These are phyloP conservation scores for Gonapodya prolifera DNA, from an alignment of 192 early-diverging fungal species.

Conservation along the genomic window DNA sequence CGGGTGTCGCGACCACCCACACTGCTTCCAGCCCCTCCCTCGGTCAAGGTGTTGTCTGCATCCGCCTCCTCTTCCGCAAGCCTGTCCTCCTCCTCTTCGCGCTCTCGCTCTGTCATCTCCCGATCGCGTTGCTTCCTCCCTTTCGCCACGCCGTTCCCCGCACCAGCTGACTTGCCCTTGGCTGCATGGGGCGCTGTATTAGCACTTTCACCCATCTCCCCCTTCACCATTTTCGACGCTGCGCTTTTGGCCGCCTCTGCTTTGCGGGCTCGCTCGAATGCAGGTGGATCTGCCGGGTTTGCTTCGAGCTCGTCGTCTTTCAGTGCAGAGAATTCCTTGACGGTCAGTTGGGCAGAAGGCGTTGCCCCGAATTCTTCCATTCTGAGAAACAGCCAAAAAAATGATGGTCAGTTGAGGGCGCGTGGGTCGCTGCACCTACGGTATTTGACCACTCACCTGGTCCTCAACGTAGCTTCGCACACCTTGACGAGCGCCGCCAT, in stretches of 20 bases:
- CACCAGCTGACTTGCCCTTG: not conserved
- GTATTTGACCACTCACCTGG: no score
- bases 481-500: slow-evolving; percentile 84
- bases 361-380: slow-evolving; percentile 72
- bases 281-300: slow-evolving; percentile 67
- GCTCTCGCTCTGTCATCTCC: slow-evolving; percentile 18
- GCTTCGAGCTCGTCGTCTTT: slow-evolving; percentile 73
- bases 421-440: not conserved
- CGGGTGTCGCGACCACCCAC: no score
- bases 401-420: no score
- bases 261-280: slow-evolving; percentile 47
- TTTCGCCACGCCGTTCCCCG: no score
- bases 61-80: slow-evolving; percentile 8
- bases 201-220: not conserved
- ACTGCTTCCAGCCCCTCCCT: no score
- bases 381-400: slow-evolving; percentile 20
- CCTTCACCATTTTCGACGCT: not conserved
- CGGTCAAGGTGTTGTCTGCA: not conserved
- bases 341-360: slow-evolving; percentile 58
- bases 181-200: not conserved
- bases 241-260: slow-evolving; percentile 18
- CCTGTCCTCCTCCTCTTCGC: slow-evolving; percentile 12
- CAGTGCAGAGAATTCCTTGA: slow-evolving; percentile 75
- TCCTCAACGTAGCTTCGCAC: slow-evolving; percentile 69
- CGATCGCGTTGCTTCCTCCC: slow-evolving; percentile 14